Conservation (phyloP, 352 stramenopile species). For the Phytopythium oedochilum region DNA sequence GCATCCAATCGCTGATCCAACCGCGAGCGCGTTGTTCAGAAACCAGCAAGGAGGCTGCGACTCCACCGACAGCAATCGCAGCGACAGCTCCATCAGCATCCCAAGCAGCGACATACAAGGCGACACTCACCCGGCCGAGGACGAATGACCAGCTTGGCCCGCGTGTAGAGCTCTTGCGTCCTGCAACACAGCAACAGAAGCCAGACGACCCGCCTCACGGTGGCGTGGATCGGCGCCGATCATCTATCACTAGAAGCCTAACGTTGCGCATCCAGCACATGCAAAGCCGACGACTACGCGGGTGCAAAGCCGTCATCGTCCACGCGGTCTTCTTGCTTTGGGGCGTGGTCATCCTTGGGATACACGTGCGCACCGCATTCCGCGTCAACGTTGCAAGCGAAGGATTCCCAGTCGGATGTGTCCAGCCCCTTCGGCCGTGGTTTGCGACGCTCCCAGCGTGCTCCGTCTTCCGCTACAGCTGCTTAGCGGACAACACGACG, state of each 20-base stretch:
- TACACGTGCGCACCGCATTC: not conserved
- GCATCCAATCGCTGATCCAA: conserved; percentile 9
- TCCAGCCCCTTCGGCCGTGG: conserved; percentile 5
- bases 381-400: not conserved
- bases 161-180: not conserved
- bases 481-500: conserved; percentile 9
- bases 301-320: not conserved
- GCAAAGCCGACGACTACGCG: not conserved
- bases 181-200: not conserved
- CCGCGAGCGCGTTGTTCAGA: not conserved
- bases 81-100: not conserved
- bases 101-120: not conserved
- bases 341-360: not conserved
- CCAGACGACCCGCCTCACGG: too few relatives aligned
- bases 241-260: not conserved
- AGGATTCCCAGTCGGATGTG: not conserved
- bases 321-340: not conserved
- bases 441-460: conserved; percentile 6
- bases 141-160: not conserved
- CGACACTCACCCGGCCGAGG: not conserved
- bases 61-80: not conserved
- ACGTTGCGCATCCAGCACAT: conserved; percentile 1
- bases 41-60: not conserved
- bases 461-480: conserved; percentile 9
- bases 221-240: not conserved